A percentile compares a stretch with the other conserved stretches of the same genome.
These are phyloP conservation scores for Neonectria faginata DNA, from an alignment of 2,329 filamentous ascomycete species.

Conservation along the genomic window DNA sequence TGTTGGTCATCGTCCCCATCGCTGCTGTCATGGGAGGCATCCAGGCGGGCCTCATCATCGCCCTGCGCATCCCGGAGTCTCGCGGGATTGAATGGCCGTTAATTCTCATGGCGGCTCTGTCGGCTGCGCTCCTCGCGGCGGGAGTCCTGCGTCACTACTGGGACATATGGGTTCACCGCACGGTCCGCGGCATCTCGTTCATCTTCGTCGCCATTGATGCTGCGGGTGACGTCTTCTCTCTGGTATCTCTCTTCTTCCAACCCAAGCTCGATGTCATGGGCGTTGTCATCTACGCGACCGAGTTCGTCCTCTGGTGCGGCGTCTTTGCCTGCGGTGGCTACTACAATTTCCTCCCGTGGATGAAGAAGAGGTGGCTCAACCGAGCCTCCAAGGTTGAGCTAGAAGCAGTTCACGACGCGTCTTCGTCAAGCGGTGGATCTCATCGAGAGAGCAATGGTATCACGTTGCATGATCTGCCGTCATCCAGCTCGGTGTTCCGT, in stretches of 20 bases:
- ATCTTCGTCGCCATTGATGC: slow-evolving; percentile 78
- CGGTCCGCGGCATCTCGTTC: slow-evolving; percentile 78
- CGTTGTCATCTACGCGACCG: slow-evolving; percentile 74
- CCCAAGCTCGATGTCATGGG: slow-evolving; percentile 69
- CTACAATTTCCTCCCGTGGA: slow-evolving; percentile 71
- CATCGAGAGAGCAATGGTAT: slow-evolving; percentile 38
- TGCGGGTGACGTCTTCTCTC: slow-evolving; percentile 74
- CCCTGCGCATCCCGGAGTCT: slow-evolving; percentile 59
- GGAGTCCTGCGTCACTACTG: slow-evolving; percentile 77
- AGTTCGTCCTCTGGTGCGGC: slow-evolving; percentile 75
- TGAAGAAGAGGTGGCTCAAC: slow-evolving; percentile 28
- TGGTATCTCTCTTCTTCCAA: slow-evolving; percentile 74
- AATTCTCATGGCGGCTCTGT: slow-evolving; percentile 74
- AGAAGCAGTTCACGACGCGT: not conserved
- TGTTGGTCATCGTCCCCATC: slow-evolving; percentile 62
- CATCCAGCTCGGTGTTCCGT: slow-evolving; percentile 73
- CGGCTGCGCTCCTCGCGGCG: slow-evolving; percentile 70
- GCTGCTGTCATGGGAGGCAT: slow-evolving; percentile 68
- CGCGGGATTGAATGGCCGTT: slow-evolving; percentile 68
- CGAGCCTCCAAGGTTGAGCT: slow-evolving; percentile 3
- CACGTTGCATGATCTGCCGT: slow-evolving; percentile 62
- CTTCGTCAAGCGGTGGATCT: slow-evolving; percentile 6
- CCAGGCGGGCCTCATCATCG: slow-evolving; percentile 70
- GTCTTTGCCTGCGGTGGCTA: slow-evolving; percentile 74
- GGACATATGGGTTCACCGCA: slow-evolving; percentile 75